Evolutionary conservation across 495 filamentous ascomycete species (phyloP), one percentile per base, ranked within the genome.

Genomic region (Penicillium paradoxum): DNA sequence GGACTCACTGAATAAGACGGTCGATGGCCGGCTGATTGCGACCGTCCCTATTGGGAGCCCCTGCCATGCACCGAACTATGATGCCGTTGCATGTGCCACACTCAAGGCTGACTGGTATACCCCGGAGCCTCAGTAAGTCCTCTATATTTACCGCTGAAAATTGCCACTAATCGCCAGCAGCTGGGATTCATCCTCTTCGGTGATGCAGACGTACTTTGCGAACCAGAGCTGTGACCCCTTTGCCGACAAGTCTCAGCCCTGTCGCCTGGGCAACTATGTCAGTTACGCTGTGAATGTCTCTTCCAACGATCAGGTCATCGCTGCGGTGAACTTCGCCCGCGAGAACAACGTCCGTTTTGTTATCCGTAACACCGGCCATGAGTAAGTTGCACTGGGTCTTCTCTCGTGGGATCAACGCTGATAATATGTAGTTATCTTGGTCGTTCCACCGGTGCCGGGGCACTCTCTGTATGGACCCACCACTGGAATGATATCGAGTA

Each of bases 291-390:
- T 78, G 44, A 72, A 76, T 47, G 75, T 75, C 25, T 65, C 69
- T 0, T 68, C 66, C 2, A 59, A 50, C 44, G 55, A 54, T 4
- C 66, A 78, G 37, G 63, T 75, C 15, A 37, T 63, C 21, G 59
- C 59, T 6, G 66, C 67, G 10, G 58, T 84, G 33, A 69, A 76
- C 34, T 85, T 80, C 51, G 83, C 83, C 8, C 63, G 70, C 19
- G 40, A 76, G 18, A 71, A 82, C 58, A 85, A 83, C 64, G 70
- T 88, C 37, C 78, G 83, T 22, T 65, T 88, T 19, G 73, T 87
- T 27, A 77, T 88, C 39, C 81, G 79, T 25, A 87, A 87, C 60
- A 87, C 84, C 3, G 85, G 85, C 6, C 69, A 75, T 68, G 73
- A 80, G 68, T 71, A 50, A 60, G 68, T 64, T 17, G 5, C 2